phyloP scores from a whole-genome alignment of 169 alveolate species.

The Cryptosporidium sp. region DNA sequence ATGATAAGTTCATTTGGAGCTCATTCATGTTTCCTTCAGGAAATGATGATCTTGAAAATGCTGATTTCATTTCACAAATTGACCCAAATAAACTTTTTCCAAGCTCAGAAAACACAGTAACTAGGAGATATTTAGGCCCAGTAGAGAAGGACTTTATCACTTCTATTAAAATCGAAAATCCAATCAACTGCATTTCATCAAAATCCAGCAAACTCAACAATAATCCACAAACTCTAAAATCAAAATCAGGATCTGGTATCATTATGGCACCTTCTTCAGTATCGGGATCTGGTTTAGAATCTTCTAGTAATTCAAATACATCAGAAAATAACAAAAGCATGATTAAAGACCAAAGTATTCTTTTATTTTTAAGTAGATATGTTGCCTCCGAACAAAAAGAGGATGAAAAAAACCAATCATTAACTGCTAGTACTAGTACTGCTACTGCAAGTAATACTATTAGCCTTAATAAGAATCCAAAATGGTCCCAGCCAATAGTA shows the following conservation, averaged over 20 bases:
- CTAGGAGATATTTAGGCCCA: background rate
- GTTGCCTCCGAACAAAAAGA: background rate
- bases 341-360: slow-evolving; percentile 26
- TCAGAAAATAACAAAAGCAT: slow-evolving; percentile 26
- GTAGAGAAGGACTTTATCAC: slow-evolving; percentile 3
- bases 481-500: slow-evolving; percentile 66
- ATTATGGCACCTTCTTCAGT: too few relatives aligned
- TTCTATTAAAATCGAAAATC: background rate
- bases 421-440: background rate
- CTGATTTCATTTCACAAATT: background rate
- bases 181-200: background rate
- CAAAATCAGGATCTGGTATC: background rate
- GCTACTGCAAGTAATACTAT: too few relatives aligned
- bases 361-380: slow-evolving; percentile 20
- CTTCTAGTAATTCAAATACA: background rate
- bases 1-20: slow-evolving; percentile 27
- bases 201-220: background rate
- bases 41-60: background rate
- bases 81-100: slow-evolving; percentile 2
- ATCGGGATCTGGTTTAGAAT: background rate
- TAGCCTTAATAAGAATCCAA: background rate
- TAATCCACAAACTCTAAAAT: background rate
- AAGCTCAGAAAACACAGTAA: background rate
- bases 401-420: background rate
- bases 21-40: slow-evolving; percentile 25